These are phyloP conservation scores for Voacanga thouarsii DNA, from an alignment of 257 asterid genomes.

Conservation along the genomic window DNA sequence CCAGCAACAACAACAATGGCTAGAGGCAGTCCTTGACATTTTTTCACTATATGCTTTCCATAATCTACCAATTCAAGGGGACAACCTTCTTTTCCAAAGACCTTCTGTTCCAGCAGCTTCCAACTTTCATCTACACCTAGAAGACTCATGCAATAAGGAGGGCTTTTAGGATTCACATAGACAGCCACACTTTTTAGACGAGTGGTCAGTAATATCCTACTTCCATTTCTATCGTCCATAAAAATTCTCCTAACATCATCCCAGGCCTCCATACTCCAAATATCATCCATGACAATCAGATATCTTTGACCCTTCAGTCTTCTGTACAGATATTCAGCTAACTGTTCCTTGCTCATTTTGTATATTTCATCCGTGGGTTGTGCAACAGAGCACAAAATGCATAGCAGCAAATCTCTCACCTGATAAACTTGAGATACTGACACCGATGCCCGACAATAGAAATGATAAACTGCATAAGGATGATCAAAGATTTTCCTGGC, in stretches of 20 bases:
- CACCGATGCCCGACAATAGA: too few relatives aligned
- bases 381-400: too few relatives aligned
- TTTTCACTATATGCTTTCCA: conserved; percentile 5
- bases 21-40: conserved; percentile 19
- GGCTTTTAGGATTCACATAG: neutral
- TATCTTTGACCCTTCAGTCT: too few relatives aligned
- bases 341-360: too few relatives aligned
- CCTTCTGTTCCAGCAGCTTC: neutral
- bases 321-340: too few relatives aligned
- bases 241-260: conserved; percentile 5
- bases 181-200: neutral
- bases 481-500: too few relatives aligned
- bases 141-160: neutral
- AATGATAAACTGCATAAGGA: too few relatives aligned
- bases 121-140: conserved; percentile 1
- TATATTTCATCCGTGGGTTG: too few relatives aligned
- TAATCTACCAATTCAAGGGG: neutral
- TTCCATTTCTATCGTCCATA: conserved; percentile 3
- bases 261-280: neutral
- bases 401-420: too few relatives aligned
- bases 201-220: conserved; percentile 7
- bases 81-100: neutral
- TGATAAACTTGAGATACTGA: too few relatives aligned
- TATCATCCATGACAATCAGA: too few relatives aligned
- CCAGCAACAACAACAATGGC: conserved; percentile 16